Evolutionary conservation across 805 yeast species (phyloP), one percentile per base, ranked within the genome.

Genomic region (Kazachstania bromeliacearum): DNA sequence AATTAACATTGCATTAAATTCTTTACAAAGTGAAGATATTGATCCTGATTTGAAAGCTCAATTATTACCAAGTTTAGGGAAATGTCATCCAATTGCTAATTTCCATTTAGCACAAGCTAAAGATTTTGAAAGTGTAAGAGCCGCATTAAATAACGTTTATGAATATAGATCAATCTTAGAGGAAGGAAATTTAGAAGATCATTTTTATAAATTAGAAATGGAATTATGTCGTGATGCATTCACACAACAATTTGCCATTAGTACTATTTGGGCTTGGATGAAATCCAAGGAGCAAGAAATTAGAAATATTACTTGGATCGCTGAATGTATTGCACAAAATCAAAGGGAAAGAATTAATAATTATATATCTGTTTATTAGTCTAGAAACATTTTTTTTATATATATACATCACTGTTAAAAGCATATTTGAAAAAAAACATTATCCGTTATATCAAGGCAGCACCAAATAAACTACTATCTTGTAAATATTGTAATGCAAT

Each of bases 321-420:
- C 97, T 34, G 99, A 92, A 66, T 92, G 99, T 68, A 92, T 92
- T 66, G 96, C 97, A 22, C 98, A 94, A 62, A 88, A 87, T 59
- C 99, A 92, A 70, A 85, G 87, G 66, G 94, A 85, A 57, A 76
- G 96, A 60, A 85, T 92, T 47, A 79, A 81, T 51, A 85, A 84
- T 60, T 94, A 87, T 59, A 87, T 94, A 42, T 68, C 94, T 30
- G 96, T 89, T 28, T 85, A 79, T 50, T 87, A 66, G 51, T 8
- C 5, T 13, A 6, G 5, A 14, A 6, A 5, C 9, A 13, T 13
- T n/a, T 14, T n/a, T n/a, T n/a, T n/a, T n/a, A n/a, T n/a, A n/a
- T n/a, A n/a, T n/a, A n/a, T n/a, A n/a, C n/a, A n/a, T n/a, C n/a
- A n/a, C n/a, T n/a, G n/a, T n/a, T n/a, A n/a, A n/a, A n/a, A n/a